A percentile compares a stretch with the other conserved stretches of the same genome.
These are phyloP conservation scores for Chlorella sp. DNA, from an alignment of 139 green algal genomes.

Conservation along the genomic window DNA sequence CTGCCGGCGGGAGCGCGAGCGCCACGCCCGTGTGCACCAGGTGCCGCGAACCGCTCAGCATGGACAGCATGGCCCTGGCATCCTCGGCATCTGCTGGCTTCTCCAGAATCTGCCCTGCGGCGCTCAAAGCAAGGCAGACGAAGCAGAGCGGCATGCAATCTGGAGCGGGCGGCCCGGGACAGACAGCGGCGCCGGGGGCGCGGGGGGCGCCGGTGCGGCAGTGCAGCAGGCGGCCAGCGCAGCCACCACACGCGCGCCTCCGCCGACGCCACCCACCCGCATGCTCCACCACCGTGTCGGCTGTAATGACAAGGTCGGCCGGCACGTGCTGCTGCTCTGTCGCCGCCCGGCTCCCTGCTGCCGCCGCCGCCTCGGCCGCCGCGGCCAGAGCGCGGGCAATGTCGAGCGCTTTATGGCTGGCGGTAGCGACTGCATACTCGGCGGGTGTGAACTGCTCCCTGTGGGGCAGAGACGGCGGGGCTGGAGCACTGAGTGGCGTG, in stretches of 20 bases:
- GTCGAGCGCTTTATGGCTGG: slow-evolving; percentile 74
- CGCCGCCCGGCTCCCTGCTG: background rate
- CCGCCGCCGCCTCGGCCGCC: background rate
- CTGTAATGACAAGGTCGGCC: slow-evolving; percentile 71
- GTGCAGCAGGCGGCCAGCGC: no score
- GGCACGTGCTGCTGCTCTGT: background rate
- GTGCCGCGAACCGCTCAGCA: slow-evolving; percentile 66
- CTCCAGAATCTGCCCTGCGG: slow-evolving; percentile 81
- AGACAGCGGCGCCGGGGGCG: no score
- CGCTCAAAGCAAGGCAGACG: no score
- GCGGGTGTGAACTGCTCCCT: slow-evolving; percentile 24
- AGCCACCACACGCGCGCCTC: no score
- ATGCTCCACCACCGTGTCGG: slow-evolving; percentile 86
- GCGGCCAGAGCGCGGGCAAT: slow-evolving; percentile 41
- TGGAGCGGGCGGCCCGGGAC: no score
- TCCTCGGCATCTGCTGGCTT: slow-evolving; percentile 78
- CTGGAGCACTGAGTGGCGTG: no score
- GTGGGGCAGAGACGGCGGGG: no score
- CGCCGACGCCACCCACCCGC: no score
- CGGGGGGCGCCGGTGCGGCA: no score
- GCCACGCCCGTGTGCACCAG: slow-evolving; percentile 87
- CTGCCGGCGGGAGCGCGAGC: slow-evolving; percentile 55
- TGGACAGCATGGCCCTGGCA: slow-evolving; percentile 69
- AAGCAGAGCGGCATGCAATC: no score
- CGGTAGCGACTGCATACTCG: slow-evolving; percentile 77